These are phyloP conservation scores for Cystofilobasidium capitatum DNA, from an alignment of 768 basidiomycete species.

Conservation along the genomic window DNA sequence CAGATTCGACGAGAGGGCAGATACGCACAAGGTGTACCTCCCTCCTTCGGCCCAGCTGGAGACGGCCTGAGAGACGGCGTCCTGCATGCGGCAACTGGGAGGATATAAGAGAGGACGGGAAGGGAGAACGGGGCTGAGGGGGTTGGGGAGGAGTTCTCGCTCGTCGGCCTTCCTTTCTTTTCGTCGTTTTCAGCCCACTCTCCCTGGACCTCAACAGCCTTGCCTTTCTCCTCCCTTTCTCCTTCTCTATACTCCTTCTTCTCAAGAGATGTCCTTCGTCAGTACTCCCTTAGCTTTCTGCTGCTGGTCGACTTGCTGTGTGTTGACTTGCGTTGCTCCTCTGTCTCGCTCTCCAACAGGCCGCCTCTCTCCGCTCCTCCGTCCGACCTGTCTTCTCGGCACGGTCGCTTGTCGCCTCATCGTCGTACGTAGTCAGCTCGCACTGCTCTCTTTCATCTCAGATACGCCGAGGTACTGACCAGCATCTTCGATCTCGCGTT, in stretches of 20 bases:
- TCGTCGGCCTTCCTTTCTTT: too few relatives aligned
- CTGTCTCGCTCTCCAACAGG: too few relatives aligned
- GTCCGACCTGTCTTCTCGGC: not conserved
- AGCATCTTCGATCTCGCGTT: not conserved
- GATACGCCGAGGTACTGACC: not conserved
- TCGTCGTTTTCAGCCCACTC: too few relatives aligned
- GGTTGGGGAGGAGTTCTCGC: too few relatives aligned
- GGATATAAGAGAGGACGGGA: too few relatives aligned
- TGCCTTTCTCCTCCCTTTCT: too few relatives aligned
- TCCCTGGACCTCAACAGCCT: too few relatives aligned
- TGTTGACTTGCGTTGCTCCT: too few relatives aligned
- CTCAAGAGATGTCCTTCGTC: slow-evolving; percentile 21
- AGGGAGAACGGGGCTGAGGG: too few relatives aligned
- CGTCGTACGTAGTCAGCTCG: not conserved
- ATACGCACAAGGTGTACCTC: not conserved
- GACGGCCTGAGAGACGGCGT: not conserved
- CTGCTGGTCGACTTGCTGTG: not conserved
- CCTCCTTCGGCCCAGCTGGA: not conserved
- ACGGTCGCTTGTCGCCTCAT: not conserved
- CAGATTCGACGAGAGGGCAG: not conserved
- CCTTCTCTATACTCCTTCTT: not conserved
- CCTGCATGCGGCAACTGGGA: not conserved
- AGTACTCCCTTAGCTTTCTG: not conserved
- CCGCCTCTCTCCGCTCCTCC: slow-evolving; percentile 10
- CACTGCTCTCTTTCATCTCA: not conserved